Base-by-base conservation (phyloP, 129 eudicot genomes). In the Escallonia rubra region DNA sequence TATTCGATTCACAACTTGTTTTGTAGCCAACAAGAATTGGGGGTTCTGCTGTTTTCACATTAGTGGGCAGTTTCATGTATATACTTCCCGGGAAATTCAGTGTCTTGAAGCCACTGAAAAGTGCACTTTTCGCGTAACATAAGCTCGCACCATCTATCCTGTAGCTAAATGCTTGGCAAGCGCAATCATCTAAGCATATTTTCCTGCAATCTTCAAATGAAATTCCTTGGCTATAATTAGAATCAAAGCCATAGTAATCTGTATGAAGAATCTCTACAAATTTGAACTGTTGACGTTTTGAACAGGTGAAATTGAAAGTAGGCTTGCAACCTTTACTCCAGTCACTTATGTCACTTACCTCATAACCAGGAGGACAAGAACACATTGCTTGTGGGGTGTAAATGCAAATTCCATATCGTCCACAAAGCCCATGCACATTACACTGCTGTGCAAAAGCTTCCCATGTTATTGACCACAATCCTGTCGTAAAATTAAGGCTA, bases 131-230 rank as follows among this genome's bases (percentile, higher is more conserved):
- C 9, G 79, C 49, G 51, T 1, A 82, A 50, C 87, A 82, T 7
- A 41, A 6, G n/a, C 73, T 81, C 14, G 43, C 51, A 4, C 83
- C 87, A 0, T 39, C 39, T 12, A 70, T 3, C 68, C 80, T 67
- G 43, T 74, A 82, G 69, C 64, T 71, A 53, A 82, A 82, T 2
- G 81, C 87, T 57, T 16, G 61, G 61, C 87, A 82, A 16, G 72
- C 71, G 8, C 58, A 59, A 71, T 80, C 85, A 1, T 59, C 39
- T 65, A 65, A 34, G 43, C 85, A 80, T 34, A 75, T 11, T 0
- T 78, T 57, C 69, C 58, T 66, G 40, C 87, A 82, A 42, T 63
- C 66, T 56, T 78, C 83, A 8, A 74, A 66, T 5, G 83, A 16
- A 67, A 59, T 41, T 48, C 66, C 8, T 14, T 6, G 41, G 41